phyloP scores from a whole-genome alignment of 2,329 filamentous ascomycete genomes.

The Fusarium sp. region DNA sequence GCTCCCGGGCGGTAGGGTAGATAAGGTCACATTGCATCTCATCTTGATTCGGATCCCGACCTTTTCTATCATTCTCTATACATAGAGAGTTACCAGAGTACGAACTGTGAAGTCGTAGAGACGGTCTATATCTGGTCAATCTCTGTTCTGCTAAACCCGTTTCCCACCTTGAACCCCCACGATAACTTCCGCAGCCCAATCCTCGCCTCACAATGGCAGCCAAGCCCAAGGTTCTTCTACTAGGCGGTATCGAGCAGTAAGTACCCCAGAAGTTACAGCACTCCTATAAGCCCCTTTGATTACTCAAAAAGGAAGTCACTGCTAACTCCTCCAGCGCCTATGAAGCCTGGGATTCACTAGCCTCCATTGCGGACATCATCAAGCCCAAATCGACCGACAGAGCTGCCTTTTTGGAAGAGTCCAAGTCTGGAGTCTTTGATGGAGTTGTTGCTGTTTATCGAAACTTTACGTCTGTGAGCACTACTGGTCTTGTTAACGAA shows the following conservation, averaged over 20 bases:
- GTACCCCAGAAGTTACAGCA: slow-evolving; percentile 20
- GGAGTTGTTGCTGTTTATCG: slow-evolving; percentile 75
- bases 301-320: background rate
- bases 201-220: slow-evolving; percentile 38
- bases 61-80: background rate
- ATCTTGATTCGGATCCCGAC: background rate
- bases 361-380: slow-evolving; percentile 73
- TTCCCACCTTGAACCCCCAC: background rate
- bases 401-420: slow-evolving; percentile 76
- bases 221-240: slow-evolving; percentile 53
- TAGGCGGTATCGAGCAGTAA: slow-evolving; percentile 56
- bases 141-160: background rate
- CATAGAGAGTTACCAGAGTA: background rate
- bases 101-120: background rate
- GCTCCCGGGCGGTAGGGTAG: background rate
- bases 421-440: slow-evolving; percentile 72
- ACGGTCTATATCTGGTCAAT: background rate
- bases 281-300: background rate
- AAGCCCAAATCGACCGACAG: slow-evolving; percentile 71
- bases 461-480: slow-evolving; percentile 72
- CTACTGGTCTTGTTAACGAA: slow-evolving; percentile 78
- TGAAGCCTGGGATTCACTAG: slow-evolving; percentile 72
- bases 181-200: background rate
- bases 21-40: slow-evolving; percentile 7
- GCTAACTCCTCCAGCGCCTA: slow-evolving; percentile 62